Conservation (phyloP, 2,329 filamentous ascomycete genomes). For the Anisogramma anomala region DNA sequence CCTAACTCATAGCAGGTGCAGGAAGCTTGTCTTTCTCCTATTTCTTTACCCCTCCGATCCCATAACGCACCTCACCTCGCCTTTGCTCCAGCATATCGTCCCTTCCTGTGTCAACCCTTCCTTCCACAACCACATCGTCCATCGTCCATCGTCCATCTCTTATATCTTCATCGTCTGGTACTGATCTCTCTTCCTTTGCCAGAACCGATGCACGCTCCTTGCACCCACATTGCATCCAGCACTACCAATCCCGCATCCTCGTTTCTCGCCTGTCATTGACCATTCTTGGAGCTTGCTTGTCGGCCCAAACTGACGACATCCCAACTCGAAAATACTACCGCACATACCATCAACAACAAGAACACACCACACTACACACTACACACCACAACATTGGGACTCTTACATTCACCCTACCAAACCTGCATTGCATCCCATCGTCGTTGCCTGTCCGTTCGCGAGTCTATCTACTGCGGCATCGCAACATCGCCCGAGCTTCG, state of each 20-base stretch:
- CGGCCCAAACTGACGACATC: constrained; percentile 1
- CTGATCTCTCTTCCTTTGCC: constrained; percentile 4
- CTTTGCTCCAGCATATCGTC: neutral
- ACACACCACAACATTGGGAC: constrained; percentile 5
- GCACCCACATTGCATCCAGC: constrained; percentile 14
- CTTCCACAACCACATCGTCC: too few relatives aligned
- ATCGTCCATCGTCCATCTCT: neutral
- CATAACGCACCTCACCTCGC: constrained; percentile 1
- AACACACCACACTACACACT: neutral
- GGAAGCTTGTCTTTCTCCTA: too few relatives aligned
- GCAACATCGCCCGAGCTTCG: too few relatives aligned
- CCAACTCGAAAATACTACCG: constrained; percentile 27
- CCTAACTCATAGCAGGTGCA: too few relatives aligned
- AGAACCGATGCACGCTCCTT: constrained; percentile 1
- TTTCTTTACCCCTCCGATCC: too few relatives aligned
- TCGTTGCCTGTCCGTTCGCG: too few relatives aligned
- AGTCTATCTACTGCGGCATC: too few relatives aligned
- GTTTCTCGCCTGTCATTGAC: constrained; percentile 15
- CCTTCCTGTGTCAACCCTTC: neutral
- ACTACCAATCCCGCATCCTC: constrained; percentile 1
- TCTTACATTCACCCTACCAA: neutral
- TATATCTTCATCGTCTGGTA: constrained; percentile 7
- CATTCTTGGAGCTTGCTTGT: constrained; percentile 14
- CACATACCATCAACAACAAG: constrained; percentile 31
- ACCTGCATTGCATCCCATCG: neutral